A percentile compares a stretch with the other conserved stretches of the same genome.
Conservation (phyloP, 495 filamentous ascomycete species). For the Penicillium canescens region DNA sequence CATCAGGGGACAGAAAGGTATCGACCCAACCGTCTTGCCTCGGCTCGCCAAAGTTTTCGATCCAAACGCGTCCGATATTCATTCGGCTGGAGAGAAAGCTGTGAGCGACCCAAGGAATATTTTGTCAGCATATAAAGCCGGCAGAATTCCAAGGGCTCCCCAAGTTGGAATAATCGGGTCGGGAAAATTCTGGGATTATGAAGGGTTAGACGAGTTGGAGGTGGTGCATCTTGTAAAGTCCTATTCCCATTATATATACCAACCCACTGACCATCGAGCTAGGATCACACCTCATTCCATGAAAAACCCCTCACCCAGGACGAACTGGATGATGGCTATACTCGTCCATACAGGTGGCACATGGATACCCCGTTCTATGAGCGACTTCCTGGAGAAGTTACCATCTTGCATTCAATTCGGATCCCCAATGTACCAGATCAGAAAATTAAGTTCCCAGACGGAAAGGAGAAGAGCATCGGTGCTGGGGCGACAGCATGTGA, state of each 20-base stretch:
- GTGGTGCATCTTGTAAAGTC: slow-evolving; percentile 5
- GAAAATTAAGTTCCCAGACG: slow-evolving; percentile 13
- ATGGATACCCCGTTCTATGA: slow-evolving; percentile 18
- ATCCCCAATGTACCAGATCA: slow-evolving; percentile 13
- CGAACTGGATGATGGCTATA: slow-evolving; percentile 4
- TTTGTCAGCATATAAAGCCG: slow-evolving; percentile 16
- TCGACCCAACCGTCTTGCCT: slow-evolving; percentile 11
- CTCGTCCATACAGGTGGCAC: slow-evolving; percentile 13
- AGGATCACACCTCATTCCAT: slow-evolving; percentile 13
- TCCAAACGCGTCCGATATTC: slow-evolving; percentile 12
- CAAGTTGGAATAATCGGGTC: slow-evolving; percentile 16
- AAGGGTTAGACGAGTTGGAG: slow-evolving; percentile 8
- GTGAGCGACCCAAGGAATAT: slow-evolving; percentile 15
- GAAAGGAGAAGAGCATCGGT: slow-evolving; percentile 11
- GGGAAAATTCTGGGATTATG: slow-evolving; percentile 10
- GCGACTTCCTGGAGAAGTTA: slow-evolving; percentile 12
- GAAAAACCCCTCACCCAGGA: slow-evolving; percentile 5
- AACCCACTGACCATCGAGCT: neutral
- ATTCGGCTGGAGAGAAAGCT: slow-evolving; percentile 15
- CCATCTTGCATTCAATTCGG: slow-evolving; percentile 11
- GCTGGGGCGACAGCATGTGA: slow-evolving; percentile 13
- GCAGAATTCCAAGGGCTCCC: slow-evolving; percentile 12
- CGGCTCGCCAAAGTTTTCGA: slow-evolving; percentile 15
- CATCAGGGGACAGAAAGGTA: slow-evolving; percentile 11
- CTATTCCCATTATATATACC: neutral